phyloP scores from a whole-genome alignment of 2,329 filamentous ascomycete genomes.

The Colletotrichum cordylinicola region DNA sequence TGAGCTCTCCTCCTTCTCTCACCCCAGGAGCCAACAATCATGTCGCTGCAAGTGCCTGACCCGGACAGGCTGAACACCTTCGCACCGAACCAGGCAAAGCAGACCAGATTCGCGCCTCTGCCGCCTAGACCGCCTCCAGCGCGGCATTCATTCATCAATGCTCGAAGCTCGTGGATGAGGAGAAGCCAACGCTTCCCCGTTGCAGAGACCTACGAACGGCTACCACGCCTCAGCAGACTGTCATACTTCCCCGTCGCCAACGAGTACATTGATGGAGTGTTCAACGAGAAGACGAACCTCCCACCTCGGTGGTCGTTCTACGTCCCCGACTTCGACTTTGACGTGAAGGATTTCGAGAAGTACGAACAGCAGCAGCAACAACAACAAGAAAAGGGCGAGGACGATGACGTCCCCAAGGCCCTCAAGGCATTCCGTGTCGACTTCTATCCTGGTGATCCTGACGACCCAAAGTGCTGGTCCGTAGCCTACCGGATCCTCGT shows the following conservation, averaged over 20 bases:
- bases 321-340: slow-evolving; percentile 25
- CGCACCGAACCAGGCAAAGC: slow-evolving; percentile 4
- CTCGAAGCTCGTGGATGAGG: slow-evolving; percentile 19
- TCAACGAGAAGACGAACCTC: slow-evolving; percentile 23
- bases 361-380: neutral
- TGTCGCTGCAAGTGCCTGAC: slow-evolving; percentile 16
- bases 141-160: neutral
- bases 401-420: neutral
- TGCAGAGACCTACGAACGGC: neutral
- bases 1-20: neutral
- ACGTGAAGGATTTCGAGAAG: slow-evolving; percentile 16
- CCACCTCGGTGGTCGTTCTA: slow-evolving; percentile 24
- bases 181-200: slow-evolving; percentile 6
- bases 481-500: neutral
- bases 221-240: slow-evolving; percentile 12
- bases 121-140: slow-evolving; percentile 5
- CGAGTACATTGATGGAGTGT: slow-evolving; percentile 23
- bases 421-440: slow-evolving; percentile 60
- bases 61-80: slow-evolving; percentile 4
- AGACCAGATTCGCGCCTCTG: slow-evolving; percentile 19
- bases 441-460: slow-evolving; percentile 57
- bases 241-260: slow-evolving; percentile 22
- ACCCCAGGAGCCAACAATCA: slow-evolving; percentile 4
- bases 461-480: slow-evolving; percentile 48
- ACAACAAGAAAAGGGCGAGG: neutral